Base-by-base conservation (phyloP, 2,329 filamentous ascomycete species). In the Plenodomus lindquistii region DNA sequence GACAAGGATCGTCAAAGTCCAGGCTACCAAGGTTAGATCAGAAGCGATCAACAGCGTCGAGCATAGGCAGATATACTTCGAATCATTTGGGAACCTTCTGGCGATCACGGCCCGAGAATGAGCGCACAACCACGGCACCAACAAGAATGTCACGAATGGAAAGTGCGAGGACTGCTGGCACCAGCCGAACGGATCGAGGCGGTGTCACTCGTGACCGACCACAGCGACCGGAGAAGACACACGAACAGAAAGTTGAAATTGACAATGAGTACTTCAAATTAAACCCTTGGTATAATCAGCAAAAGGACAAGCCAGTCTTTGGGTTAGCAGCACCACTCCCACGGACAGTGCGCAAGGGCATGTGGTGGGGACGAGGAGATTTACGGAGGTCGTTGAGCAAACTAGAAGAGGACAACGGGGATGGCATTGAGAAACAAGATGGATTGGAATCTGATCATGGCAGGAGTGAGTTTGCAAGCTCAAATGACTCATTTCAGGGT, bases 281-380 rank as follows among this genome's bases (percentile, higher is more conserved):
- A 3, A 83, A 83, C 42, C 80, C 81, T 2, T 75, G 78, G 22
- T 82, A 82, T 49, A 79, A 81, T 24, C 77, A 81, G 45, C 73
- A 79, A 2, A 66, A 70, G 7, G 77, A 79, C 15, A 76, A 78
- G 46, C 80, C 80, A 1, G 75, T 83, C 39, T 83, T 80, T 75
- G 76, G 78, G 63, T 62, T 82, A 42, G 79, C 78, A 3, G 79
- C 81, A 55, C 79, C 80, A 6, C 60, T 82, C 20, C 80, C 80
- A 24, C 79, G 79, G 52, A 79, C 82, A 0, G 72, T 82, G 43
- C 73, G 80, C 31, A 71, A 76, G 17, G 79, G 79, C 10, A 82
- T 82, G 80, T 58, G 57, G 49, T 62, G 71, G 70, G 77, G 57
- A 70, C 75, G 36, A 67, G 74, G 57, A 67, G 79, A 59, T 52